Evolutionary conservation across 2,329 filamentous ascomycete species (phyloP).

Genomic region (Pseudocercospora fijiensis): DNA sequence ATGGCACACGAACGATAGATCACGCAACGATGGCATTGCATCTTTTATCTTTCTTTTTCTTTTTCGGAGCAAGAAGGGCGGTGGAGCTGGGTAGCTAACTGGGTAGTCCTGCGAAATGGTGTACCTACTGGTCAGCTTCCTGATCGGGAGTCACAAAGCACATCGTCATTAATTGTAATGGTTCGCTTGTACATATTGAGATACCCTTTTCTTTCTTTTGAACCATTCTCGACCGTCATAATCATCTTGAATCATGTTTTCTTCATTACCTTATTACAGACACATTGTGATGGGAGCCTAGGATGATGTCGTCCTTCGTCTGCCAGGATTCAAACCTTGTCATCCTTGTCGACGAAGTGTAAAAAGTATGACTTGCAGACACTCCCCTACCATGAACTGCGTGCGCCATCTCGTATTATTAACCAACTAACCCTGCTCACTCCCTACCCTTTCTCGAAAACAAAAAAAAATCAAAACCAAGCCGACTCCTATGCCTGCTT

Average conservation of each 20-base stretch:
- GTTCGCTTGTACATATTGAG: conserved; percentile 8
- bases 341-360: too few relatives aligned
- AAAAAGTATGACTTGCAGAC: too few relatives aligned
- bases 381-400: too few relatives aligned
- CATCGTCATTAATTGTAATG: conserved; percentile 9
- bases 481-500: too few relatives aligned
- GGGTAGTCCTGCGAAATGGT: not conserved
- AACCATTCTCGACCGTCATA: conserved; percentile 1
- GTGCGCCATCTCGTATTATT: too few relatives aligned
- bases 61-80: conserved; percentile 2
- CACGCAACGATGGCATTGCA: conserved; percentile 8
- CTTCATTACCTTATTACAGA: not conserved
- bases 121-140: conserved; percentile 6
- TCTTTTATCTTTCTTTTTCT: conserved; percentile 1
- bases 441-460: too few relatives aligned
- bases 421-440: too few relatives aligned
- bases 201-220: conserved; percentile 1
- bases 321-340: too few relatives aligned
- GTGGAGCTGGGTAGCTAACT: not conserved
- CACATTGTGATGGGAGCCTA: not conserved
- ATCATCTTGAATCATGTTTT: not conserved
- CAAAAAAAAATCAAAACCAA: too few relatives aligned
- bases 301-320: not conserved
- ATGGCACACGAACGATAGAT: conserved; percentile 8
- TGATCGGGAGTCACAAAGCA: not conserved